These are phyloP conservation scores for Lomentospora prolificans DNA, from an alignment of 2,329 filamentous ascomycete genomes.

Conservation along the genomic window DNA sequence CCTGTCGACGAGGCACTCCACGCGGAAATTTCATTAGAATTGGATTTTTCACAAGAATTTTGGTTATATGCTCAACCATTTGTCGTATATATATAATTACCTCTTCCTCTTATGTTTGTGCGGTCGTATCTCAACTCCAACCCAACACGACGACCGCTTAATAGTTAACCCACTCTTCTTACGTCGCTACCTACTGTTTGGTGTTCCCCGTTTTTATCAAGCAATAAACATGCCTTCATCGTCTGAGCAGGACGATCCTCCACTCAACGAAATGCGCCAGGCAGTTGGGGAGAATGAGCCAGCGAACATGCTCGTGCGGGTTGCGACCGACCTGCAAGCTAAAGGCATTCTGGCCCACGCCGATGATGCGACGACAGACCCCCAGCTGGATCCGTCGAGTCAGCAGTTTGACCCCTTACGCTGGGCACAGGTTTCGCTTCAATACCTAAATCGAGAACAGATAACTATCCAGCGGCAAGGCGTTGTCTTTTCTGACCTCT, in stretches of 20 bases:
- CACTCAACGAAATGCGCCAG: not conserved
- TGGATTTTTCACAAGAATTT: not conserved
- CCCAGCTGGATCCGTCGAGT: not conserved
- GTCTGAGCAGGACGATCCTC: not conserved
- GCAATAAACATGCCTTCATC: not conserved
- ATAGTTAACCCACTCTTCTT: too few relatives aligned
- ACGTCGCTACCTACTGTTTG: too few relatives aligned
- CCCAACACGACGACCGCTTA: too few relatives aligned
- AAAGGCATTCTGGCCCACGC: not conserved
- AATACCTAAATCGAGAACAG: conserved; percentile 29
- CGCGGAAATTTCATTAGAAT: too few relatives aligned
- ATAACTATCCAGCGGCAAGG: conserved; percentile 44
- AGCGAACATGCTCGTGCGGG: not conserved
- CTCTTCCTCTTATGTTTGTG: too few relatives aligned
- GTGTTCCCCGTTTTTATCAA: too few relatives aligned
- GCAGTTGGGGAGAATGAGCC: not conserved
- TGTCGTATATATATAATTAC: too few relatives aligned
- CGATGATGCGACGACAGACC: not conserved
- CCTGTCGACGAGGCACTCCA: too few relatives aligned
- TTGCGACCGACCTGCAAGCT: not conserved
- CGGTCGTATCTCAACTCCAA: too few relatives aligned
- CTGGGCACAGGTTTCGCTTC: not conserved
- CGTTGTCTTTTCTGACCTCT: conserved; percentile 54
- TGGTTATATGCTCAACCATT: too few relatives aligned
- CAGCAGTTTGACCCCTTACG: not conserved